These are phyloP conservation scores for Pseudoperonospora humuli DNA, from an alignment of 352 stramenopile species.

Conservation along the genomic window DNA sequence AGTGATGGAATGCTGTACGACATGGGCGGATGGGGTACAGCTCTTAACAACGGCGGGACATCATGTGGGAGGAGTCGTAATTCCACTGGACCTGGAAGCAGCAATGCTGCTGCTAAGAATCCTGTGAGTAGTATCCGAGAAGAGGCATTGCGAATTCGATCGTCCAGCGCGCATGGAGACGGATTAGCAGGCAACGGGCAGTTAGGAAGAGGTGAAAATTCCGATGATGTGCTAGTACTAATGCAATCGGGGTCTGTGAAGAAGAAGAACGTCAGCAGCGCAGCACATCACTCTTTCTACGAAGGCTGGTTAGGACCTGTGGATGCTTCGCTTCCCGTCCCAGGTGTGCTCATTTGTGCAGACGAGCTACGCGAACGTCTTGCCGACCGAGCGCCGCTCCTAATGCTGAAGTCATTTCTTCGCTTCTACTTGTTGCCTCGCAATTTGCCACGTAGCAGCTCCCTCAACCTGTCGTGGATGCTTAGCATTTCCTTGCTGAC, in stretches of 20 bases:
- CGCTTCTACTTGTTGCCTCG: slow-evolving; percentile 40
- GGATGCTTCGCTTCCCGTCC: slow-evolving; percentile 62
- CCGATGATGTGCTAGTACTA: slow-evolving; percentile 27
- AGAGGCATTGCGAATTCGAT: slow-evolving; percentile 57
- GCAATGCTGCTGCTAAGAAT: slow-evolving; percentile 5
- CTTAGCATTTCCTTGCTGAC: slow-evolving; percentile 51
- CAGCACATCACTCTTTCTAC: slow-evolving; percentile 41
- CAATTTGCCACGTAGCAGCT: slow-evolving; percentile 48
- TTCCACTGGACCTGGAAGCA: slow-evolving; percentile 10
- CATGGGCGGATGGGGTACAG: slow-evolving; percentile 25
- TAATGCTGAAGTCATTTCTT: slow-evolving; percentile 40
- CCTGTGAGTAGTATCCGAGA: slow-evolving; percentile 53
- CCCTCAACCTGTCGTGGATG: slow-evolving; percentile 58
- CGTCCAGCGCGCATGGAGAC: slow-evolving; percentile 34
- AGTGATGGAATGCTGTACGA: slow-evolving; percentile 33
- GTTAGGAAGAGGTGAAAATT: slow-evolving; percentile 13
- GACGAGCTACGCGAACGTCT: slow-evolving; percentile 60
- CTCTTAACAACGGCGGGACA: slow-evolving; percentile 11
- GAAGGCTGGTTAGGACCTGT: slow-evolving; percentile 65
- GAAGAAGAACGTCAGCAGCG: slow-evolving; percentile 18
- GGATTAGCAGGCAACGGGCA: slow-evolving; percentile 19
- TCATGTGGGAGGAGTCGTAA: slow-evolving; percentile 17
- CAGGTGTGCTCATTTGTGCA: slow-evolving; percentile 58
- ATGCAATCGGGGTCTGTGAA: slow-evolving; percentile 15
- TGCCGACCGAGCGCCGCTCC: slow-evolving; percentile 29